Evolutionary conservation across 805 yeast genomes (phyloP), one percentile per base, ranked within the genome.

Genomic region (Kodamaea leandrae): DNA sequence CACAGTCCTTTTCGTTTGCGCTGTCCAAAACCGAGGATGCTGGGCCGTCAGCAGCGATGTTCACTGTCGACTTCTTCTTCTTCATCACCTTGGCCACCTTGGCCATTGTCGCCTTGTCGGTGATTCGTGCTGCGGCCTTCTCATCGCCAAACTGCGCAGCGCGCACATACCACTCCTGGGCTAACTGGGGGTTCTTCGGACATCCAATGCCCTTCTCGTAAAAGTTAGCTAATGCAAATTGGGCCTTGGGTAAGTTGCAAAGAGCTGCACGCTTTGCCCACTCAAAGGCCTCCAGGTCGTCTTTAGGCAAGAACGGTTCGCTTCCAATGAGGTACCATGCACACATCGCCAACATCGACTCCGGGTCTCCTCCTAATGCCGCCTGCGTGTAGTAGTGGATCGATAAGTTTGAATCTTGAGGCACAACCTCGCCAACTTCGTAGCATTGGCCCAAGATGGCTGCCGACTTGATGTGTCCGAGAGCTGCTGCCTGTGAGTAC

Each of bases 301-400:
- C 91, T 47, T 77, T 77, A 6, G 81, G 82, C 52, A 93, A 72
- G 34, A 77, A 77, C n/a, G 93, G 90, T 24, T 85, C 90, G 24
- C 86, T 82, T 0, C 99, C 99, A 19, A 88, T 83, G 61, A 91
- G 71, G 59, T 91, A 93, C 97, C 98, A 93, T 1, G 97, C 96
- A 61, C 97, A 90, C 68, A 91, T 71, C 1, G 96, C 90, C 54
- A 91, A 71, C 96, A 91, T 93, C 8, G 96, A 83, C 36, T 77
- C 81, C 1, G 95, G 76, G 60, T 93, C 96, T 5, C 96, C 96
- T 3, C 82, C 82, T 21, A 82, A 60, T 0, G 98, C 96, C 0
- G 96, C 96, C 48, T 85, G 81, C 0, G 96, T 89, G 60, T 87
- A 91, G 59, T 90, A 91, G 60, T 93, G 97, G 32, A 93, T 86